Base-by-base conservation (phyloP, 352 stramenopile species). In the Phytophthora multivora region DNA sequence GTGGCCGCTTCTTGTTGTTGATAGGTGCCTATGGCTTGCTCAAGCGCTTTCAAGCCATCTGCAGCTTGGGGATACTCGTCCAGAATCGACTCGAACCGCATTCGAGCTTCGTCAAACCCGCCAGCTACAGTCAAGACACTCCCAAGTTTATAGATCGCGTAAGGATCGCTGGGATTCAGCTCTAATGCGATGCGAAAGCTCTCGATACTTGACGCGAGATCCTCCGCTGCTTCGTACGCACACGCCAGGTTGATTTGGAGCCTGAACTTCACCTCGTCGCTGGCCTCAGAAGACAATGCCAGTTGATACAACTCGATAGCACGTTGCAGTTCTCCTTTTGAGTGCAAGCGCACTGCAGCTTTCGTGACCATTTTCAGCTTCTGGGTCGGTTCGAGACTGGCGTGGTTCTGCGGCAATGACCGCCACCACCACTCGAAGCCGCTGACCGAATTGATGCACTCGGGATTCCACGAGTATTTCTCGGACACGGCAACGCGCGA, bases 391-490 rank as follows among this genome's bases (percentile, higher is more conserved):
- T 89, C 77, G 10, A 93, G 59, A 43, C 53, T 85, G 0, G 75
- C 31, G 51, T 93, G 82, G 40, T 89, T 73, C 39, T 77, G 71
- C 10, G 84, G 84, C 0, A 93, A 65, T 21, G 84, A 90, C 5
- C 84, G 69, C 84, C 84, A 91, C 80, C 79, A 93, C 84, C 84
- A 93, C 51, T 91, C 80, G 53, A 91, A 91, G 3, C 84, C 80
- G 47, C 80, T 90, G 18, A 89, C 84, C 0, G 79, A 90, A 40
- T 89, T 89, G 35, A 93, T 88, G 41, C 75, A 84, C 30, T 91
- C 79, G 4, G 82, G 79, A 49, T 88, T 86, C 82, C 82, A 91
- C 30, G 74, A 83, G 52, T 83, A 87, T 49, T 87, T 89, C 6
- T 89, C 71, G 0, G 77, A 87, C 3, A 87, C 31, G 8, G 55